These are phyloP conservation scores for Sordariomycetes sp. DNA, from an alignment of 2,329 filamentous ascomycete species.

Conservation along the genomic window DNA sequence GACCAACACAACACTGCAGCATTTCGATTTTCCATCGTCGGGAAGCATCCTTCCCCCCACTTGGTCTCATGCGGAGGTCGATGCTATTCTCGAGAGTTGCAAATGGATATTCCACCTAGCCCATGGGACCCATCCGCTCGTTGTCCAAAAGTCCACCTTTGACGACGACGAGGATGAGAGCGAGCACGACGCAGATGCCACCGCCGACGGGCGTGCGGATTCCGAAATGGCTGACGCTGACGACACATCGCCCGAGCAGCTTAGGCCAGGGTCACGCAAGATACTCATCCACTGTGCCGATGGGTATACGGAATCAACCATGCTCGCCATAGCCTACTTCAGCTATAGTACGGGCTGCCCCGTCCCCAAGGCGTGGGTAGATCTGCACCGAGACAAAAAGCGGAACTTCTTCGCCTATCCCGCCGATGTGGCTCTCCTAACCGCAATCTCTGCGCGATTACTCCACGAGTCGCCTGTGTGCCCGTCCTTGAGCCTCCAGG, in stretches of 20 bases:
- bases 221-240: slow-evolving; percentile 35
- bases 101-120: slow-evolving; percentile 83
- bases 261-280: slow-evolving; percentile 38
- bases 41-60: slow-evolving; percentile 83
- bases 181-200: background rate
- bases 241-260: slow-evolving; percentile 6
- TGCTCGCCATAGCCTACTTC: slow-evolving; percentile 83
- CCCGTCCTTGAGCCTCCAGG: slow-evolving; percentile 27
- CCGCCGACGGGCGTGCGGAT: slow-evolving; percentile 7
- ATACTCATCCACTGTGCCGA: slow-evolving; percentile 90
- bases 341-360: slow-evolving; percentile 81
- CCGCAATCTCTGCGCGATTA: slow-evolving; percentile 63
- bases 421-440: slow-evolving; percentile 77
- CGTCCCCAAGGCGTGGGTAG: slow-evolving; percentile 77
- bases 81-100: slow-evolving; percentile 76
- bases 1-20: slow-evolving; percentile 19
- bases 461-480: slow-evolving; percentile 57
- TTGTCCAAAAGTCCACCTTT: background rate
- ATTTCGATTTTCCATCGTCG: slow-evolving; percentile 83
- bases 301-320: slow-evolving; percentile 88
- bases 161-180: slow-evolving; percentile 11
- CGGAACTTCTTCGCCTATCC: slow-evolving; percentile 97
- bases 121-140: slow-evolving; percentile 42
- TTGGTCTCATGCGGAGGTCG: slow-evolving; percentile 73
- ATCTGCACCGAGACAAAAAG: slow-evolving; percentile 66